phyloP scores from a whole-genome alignment of 2,329 filamentous ascomycete species.

The Penicillium sp. region DNA sequence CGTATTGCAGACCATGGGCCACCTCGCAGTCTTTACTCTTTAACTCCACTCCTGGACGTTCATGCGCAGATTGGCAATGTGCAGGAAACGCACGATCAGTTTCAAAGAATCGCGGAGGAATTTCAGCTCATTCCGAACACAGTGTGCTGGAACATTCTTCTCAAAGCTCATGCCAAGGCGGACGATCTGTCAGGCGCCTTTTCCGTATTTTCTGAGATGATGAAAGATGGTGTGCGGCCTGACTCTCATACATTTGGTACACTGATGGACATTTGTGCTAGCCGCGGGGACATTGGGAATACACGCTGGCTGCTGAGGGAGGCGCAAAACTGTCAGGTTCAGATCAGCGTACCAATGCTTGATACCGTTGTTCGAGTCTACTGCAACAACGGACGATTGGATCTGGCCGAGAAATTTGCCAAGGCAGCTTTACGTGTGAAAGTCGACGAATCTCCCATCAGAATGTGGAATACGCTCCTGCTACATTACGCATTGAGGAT shows the following conservation, averaged over 20 bases:
- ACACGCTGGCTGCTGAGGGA: conserved; percentile 64
- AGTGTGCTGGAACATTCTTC: conserved; percentile 70
- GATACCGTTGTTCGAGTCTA: conserved; percentile 67
- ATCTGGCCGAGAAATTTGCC: conserved; percentile 60
- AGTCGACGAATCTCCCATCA: conserved; percentile 54
- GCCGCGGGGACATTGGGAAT: conserved; percentile 69
- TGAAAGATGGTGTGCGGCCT: conserved; percentile 50
- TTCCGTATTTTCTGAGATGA: conserved; percentile 61
- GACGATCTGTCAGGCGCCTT: conserved; percentile 67
- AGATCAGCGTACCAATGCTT: conserved; percentile 58
- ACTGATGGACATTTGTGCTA: conserved; percentile 69
- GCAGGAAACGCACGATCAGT: conserved; percentile 56
- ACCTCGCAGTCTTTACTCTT: conserved; percentile 29
- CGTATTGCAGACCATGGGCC: conserved; percentile 38
- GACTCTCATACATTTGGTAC: conserved; percentile 67
- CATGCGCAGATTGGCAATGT: conserved; percentile 69
- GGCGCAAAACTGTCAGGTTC: conserved; percentile 55
- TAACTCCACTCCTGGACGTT: conserved; percentile 64
- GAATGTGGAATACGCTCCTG: conserved; percentile 77
- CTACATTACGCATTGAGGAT: conserved; percentile 65
- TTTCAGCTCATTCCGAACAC: conserved; percentile 59
- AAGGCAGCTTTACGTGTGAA: conserved; percentile 54
- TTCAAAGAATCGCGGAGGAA: conserved; percentile 59
- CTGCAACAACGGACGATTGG: conserved; percentile 55
- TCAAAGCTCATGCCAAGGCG: conserved; percentile 67